Evolutionary conservation across 176 grass and related monocot genomes (phyloP).

Genomic region (Oryza glumipatula): DNA sequence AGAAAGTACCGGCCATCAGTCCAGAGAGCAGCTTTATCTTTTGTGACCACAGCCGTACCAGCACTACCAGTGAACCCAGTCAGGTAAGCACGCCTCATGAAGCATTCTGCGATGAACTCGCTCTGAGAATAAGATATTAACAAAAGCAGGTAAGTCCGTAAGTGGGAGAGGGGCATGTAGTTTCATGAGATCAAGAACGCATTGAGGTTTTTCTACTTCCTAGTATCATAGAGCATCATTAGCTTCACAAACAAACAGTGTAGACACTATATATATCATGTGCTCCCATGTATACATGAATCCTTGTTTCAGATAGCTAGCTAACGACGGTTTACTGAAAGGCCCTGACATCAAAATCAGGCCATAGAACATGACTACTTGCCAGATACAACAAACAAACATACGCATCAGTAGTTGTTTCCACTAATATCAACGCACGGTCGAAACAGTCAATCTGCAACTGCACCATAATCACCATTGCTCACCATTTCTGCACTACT

Average conservation of each 20-base stretch:
- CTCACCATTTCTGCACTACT: neutral
- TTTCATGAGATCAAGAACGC: neutral
- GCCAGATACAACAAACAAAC: neutral
- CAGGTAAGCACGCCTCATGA: constrained; percentile 75
- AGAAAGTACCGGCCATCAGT: constrained; percentile 98
- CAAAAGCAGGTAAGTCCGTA: neutral
- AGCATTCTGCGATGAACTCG: constrained; percentile 94
- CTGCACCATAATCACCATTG: neutral
- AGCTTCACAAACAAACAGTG: neutral
- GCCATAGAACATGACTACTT: neutral
- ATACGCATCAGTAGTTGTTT: neutral
- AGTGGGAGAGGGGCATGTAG: constrained; percentile 4
- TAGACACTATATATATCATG: constrained; percentile 3
- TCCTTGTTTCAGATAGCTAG: no score
- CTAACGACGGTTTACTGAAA: neutral
- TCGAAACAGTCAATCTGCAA: neutral
- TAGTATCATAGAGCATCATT: neutral
- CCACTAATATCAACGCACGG: neutral
- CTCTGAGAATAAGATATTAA: constrained; percentile 57
- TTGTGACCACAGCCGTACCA: constrained; percentile 93
- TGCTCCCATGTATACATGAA: neutral
- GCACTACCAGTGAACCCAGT: constrained; percentile 95
- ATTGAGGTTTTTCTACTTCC: neutral
- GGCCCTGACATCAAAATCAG: neutral
- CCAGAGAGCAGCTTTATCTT: constrained; percentile 91